These are phyloP conservation scores for Fraxinus sp. DNA, from an alignment of 305 asterid species.

Conservation along the genomic window DNA sequence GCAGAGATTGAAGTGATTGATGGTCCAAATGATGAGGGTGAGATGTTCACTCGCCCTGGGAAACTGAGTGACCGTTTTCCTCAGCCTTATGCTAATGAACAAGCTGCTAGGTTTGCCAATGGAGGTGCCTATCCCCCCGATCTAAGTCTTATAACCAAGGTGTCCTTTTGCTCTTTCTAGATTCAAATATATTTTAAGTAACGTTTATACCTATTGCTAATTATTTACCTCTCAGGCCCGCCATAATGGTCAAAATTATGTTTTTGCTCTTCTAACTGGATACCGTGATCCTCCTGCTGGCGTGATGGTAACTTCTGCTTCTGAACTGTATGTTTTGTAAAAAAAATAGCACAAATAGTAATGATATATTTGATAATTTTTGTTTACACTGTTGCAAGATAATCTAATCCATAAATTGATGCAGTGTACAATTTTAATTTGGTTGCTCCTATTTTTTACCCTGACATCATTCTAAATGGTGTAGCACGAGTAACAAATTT, in stretches of 20 bases:
- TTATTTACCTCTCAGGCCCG: conserved; percentile 58
- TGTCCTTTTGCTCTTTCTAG: conserved; percentile 20
- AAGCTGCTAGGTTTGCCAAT: conserved; percentile 87
- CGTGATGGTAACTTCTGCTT: conserved; percentile 47
- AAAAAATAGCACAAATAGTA: neutral
- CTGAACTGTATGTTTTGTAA: neutral
- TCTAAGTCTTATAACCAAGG: conserved; percentile 85
- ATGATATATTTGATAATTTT: neutral
- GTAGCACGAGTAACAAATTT: neutral
- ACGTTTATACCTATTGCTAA: conserved; percentile 2
- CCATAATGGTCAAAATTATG: conserved; percentile 82
- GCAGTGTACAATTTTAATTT: neutral
- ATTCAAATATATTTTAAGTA: neutral
- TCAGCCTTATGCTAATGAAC: conserved; percentile 74
- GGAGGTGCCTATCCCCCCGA: conserved; percentile 96
- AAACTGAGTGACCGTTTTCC: conserved; percentile 82
- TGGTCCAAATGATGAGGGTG: conserved; percentile 94
- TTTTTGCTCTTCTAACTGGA: conserved; percentile 77
- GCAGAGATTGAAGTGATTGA: conserved; percentile 89
- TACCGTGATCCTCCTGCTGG: conserved; percentile 93
- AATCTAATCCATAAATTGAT: neutral
- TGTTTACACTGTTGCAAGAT: neutral
- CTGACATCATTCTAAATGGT: neutral
- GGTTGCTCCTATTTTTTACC: neutral
- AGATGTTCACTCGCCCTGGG: conserved; percentile 84